These are phyloP conservation scores for Pyrrhoderma noxium DNA, from an alignment of 1,284 basidiomycete species.

Conservation along the genomic window DNA sequence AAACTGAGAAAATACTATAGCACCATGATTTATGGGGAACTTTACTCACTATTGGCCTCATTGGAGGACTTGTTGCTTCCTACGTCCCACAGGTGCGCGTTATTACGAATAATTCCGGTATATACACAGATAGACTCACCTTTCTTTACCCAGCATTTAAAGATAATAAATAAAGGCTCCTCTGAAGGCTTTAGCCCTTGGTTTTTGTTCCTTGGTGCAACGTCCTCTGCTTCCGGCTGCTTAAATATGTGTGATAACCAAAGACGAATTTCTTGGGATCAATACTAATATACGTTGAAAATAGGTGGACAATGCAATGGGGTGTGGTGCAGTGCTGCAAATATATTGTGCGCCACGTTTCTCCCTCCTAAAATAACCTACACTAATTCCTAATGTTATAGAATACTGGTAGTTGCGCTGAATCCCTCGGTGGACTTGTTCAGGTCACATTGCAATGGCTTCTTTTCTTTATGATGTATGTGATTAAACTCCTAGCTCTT, in stretches of 20 bases:
- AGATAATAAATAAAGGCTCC: slow-evolving; percentile 69
- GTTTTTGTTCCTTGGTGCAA: slow-evolving; percentile 91
- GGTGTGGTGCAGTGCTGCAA: slow-evolving; percentile 78
- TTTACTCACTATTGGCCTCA: slow-evolving; percentile 68
- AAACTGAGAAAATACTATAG: slow-evolving; percentile 28
- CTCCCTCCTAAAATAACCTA: background rate
- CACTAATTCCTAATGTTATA: slow-evolving; percentile 27
- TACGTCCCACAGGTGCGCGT: slow-evolving; percentile 77
- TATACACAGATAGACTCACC: background rate
- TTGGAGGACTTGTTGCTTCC: slow-evolving; percentile 76
- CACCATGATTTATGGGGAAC: slow-evolving; percentile 72
- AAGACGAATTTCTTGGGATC: slow-evolving; percentile 1
- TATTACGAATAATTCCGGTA: background rate
- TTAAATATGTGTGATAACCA: slow-evolving; percentile 58
- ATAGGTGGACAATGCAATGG: slow-evolving; percentile 82
- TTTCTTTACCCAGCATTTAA: slow-evolving; percentile 47
- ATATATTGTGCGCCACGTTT: slow-evolving; percentile 50
- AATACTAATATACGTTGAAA: background rate
- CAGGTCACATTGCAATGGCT: slow-evolving; percentile 85
- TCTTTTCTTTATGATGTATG: slow-evolving; percentile 80
- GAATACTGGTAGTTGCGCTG: slow-evolving; percentile 70
- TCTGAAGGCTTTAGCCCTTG: slow-evolving; percentile 89
- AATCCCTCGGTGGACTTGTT: slow-evolving; percentile 76
- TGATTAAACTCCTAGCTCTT: slow-evolving; percentile 20
- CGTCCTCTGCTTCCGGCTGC: slow-evolving; percentile 72